Evolutionary conservation across 2,329 filamentous ascomycete genomes (phyloP).

Genomic region (Dactylellina haptotyla): DNA sequence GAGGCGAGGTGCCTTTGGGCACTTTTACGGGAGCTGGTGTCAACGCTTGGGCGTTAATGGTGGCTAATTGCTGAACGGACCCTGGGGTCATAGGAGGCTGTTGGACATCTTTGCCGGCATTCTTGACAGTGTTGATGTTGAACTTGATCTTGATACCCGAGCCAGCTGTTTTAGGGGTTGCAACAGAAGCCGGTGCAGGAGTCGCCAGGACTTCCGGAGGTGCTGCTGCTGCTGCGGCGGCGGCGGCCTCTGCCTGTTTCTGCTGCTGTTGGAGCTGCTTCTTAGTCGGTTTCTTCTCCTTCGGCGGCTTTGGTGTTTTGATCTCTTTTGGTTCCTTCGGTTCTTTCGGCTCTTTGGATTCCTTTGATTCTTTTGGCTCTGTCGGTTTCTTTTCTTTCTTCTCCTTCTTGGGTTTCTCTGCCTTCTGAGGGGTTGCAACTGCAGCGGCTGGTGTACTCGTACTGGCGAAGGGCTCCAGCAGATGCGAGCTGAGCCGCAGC

Average conservation of each 20-base stretch:
- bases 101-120: constrained; percentile 11
- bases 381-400: constrained; percentile 34
- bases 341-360: no score
- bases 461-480: constrained; percentile 2
- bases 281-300: constrained; percentile 45
- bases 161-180: constrained; percentile 29
- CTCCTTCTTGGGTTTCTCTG: constrained; percentile 39
- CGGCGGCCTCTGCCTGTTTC: not conserved
- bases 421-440: not conserved
- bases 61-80: constrained; percentile 10
- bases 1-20: constrained; percentile 20
- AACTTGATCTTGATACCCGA: constrained; percentile 51
- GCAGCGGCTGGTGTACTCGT: not conserved
- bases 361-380: constrained; percentile 24
- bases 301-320: constrained; percentile 13
- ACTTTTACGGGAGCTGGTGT: constrained; percentile 34
- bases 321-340: constrained; percentile 14
- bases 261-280: constrained; percentile 37
- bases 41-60: constrained; percentile 19
- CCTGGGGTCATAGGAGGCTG: constrained; percentile 19
- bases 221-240: not conserved
- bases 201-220: constrained; percentile 2
- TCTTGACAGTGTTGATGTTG: constrained; percentile 41
- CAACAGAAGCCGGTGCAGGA: not conserved
- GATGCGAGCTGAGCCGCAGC: constrained; percentile 4